Evolutionary conservation across 306 rosid genomes (phyloP).

Genomic region (Prunus mume): DNA sequence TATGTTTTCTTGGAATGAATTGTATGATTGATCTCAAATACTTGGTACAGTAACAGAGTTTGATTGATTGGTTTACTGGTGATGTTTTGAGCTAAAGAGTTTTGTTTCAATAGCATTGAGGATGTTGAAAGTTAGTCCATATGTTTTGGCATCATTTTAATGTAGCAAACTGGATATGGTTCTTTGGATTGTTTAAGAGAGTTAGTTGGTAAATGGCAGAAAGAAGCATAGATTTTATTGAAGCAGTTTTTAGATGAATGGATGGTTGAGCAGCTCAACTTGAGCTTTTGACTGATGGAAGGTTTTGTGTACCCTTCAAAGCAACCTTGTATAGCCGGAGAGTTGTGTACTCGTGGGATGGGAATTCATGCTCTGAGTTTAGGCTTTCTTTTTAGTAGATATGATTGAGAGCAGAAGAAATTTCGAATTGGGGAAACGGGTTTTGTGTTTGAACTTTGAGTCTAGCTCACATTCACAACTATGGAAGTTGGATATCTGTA

Average conservation of each 20-base stretch:
- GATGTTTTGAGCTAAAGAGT: not conserved
- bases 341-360: not conserved
- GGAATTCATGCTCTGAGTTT: not conserved
- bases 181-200: not conserved
- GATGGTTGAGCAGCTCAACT: not conserved
- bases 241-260: not conserved
- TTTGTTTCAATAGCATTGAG: not conserved
- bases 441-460: not conserved
- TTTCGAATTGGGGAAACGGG: not conserved
- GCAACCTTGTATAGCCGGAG: not conserved
- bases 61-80: not conserved
- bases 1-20: not conserved
- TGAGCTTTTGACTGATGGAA: not conserved
- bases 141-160: not conserved
- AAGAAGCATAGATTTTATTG: not conserved
- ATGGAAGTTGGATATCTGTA: not conserved
- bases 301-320: not conserved
- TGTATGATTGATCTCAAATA: not conserved
- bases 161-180: not conserved
- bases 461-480: too few relatives aligned
- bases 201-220: not conserved
- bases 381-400: not conserved
- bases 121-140: not conserved
- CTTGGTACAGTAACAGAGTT: not conserved
- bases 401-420: not conserved